Evolutionary conservation across 176 grass and related monocot species (phyloP), one percentile per base, ranked within the genome.

Genomic region (Ensete glaucum): DNA sequence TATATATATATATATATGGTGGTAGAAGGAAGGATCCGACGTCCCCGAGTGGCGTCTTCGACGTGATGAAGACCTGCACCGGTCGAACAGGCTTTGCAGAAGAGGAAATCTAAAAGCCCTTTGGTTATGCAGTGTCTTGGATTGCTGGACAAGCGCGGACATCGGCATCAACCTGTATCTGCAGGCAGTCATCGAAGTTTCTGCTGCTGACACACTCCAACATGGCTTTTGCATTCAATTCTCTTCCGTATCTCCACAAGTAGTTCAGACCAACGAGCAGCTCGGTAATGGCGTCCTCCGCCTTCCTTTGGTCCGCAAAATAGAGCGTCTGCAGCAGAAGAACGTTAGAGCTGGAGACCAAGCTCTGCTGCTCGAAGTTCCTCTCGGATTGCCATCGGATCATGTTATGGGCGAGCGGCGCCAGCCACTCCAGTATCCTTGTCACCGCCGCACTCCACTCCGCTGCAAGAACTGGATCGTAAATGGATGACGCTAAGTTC

Each of bases 321-420:
- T 92, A 81, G 11, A 96, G 89, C 9, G 93, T 96, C 85, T 96
- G 89, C 49, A 96, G 78, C 15, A 96, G 83, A 50, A 92, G 83
- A 25, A 92, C 87, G 67, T 81, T 62, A 0, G 60, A 77, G 26
- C 63, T 50, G 0, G 85, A 84, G 21, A 76, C 85, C 8, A 83
- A 76, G 50, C 79, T 80, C 74, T 82, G 76, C 67, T 88, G 89
- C 76, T 90, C 83, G 53, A 92, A 86, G 57, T 78, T 85, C 66
- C 87, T 58, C 84, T 96, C 93, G 2, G 87, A 79, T 62, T 89
- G 87, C 89, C 89, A 96, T 71, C 81, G 73, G 13, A 90, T 15
- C 83, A 78, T 96, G 89, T 88, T 90, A 62, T 88, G 87, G 8
- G 92, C 92, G 21, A 96, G 89, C 10, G 92, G 92, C 3, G 87